These are phyloP conservation scores for Coccinonectria pachysandricola DNA, from an alignment of 2,329 filamentous ascomycete genomes.

Conservation along the genomic window DNA sequence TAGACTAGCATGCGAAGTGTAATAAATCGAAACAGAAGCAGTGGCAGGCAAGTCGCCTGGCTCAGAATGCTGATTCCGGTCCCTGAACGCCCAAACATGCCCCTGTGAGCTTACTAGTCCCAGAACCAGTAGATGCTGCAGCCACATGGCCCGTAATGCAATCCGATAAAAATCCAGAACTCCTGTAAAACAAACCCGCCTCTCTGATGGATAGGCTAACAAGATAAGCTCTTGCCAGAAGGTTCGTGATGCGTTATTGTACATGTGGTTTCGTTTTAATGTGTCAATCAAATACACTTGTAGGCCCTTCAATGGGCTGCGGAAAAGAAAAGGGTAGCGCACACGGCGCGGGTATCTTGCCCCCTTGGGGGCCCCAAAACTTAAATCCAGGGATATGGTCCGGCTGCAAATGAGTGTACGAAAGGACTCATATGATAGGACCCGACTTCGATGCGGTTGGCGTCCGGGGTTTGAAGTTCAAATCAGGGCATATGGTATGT, in stretches of 20 bases:
- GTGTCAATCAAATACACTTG: conserved; percentile 7
- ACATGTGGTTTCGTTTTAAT: too few species aligned
- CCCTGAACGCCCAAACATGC: conserved; percentile 13
- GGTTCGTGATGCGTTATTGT: conserved; percentile 19
- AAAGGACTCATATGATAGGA: too few species aligned
- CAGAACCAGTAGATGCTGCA: conserved; percentile 2
- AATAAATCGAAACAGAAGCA: too few species aligned
- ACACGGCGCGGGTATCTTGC: conserved; percentile 22
- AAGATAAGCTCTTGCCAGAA: conserved; percentile 9
- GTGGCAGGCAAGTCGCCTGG: too few species aligned
- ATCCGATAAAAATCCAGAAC: conserved; percentile 11
- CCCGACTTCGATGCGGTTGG: conserved; percentile 5
- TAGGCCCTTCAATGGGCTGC: conserved; percentile 4
- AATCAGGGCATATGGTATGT: too few species aligned
- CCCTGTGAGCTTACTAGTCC: conserved; percentile 2
- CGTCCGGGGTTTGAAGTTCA: conserved; percentile 2
- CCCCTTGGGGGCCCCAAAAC: conserved; percentile 14
- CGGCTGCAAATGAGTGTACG: conserved; percentile 6
- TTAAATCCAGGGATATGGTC: conserved; percentile 11
- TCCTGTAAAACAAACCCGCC: conserved; percentile 13
- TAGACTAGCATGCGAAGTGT: too few species aligned
- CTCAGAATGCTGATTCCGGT: too few species aligned
- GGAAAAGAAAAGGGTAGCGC: conserved; percentile 12
- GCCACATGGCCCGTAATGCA: conserved; percentile 4
- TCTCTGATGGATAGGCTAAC: conserved; percentile 11